Evolutionary conservation across 1,139 yeast species (phyloP), one percentile per base, ranked within the genome.

Genomic region (Debaryomyces sp.): DNA sequence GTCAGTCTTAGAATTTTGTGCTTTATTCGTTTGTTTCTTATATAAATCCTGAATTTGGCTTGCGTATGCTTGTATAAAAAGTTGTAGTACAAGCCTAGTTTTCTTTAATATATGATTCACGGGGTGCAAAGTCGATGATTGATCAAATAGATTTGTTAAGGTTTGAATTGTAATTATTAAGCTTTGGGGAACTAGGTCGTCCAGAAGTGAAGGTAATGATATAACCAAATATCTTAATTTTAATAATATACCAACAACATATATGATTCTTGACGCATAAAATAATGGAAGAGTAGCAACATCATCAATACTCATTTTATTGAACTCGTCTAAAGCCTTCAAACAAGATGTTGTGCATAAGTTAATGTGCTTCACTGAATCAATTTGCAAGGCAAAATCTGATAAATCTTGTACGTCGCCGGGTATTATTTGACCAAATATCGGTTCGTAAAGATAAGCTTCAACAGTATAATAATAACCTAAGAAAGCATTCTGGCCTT

Each of bases 401-500:
- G 49, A 54, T 5, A 50, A 52, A 6, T 62, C 61, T 18, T 66
- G 64, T 8, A 58, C 53, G 2, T 52, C 54, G 15, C 40, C 48
- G 41, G 56, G 40, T 26, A 59, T 64, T 33, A 63, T 65, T 47
- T 64, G 70, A 51, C 73, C 78, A 47, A 80, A 61, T 35, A 71
- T 75, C 4, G 82, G 83, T 60, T 85, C 95, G 63, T 87, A 87
- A 17, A 89, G 67, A 60, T 83, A 87, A 0, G 94, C 92, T 56
- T 87, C 89, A 12, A 87, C 84, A 0, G 94, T 80, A 55, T 80
- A 80, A 55, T 75, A 79, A 63, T 78, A 85, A 0, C 86, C 74
- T 60, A 78, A 62, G 34, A 75, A 61, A 8, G 75, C 68, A 53
- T 74, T 73, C 47, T 79, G 73, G 29, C 68, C 66, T 5, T 64